These are phyloP conservation scores for Haematococcus lacustris DNA, from an alignment of 139 green algal species.

Conservation along the genomic window DNA sequence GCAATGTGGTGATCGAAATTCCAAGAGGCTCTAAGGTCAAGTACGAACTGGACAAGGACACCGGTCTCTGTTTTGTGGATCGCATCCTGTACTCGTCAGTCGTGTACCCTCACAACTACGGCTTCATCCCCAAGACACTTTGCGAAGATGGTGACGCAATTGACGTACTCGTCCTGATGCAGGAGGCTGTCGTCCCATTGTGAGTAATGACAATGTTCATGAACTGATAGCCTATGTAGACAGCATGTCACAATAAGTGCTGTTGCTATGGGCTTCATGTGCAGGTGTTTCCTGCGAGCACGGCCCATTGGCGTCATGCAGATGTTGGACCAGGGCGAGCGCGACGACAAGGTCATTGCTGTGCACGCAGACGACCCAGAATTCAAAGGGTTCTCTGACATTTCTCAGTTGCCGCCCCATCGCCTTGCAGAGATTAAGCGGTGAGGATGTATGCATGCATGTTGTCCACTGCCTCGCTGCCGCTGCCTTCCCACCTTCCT, in stretches of 20 bases:
- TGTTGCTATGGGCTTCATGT: too few relatives aligned
- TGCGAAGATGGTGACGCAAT: conserved; percentile 92
- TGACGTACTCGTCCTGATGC: conserved; percentile 82
- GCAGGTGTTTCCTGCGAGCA: conserved; percentile 80
- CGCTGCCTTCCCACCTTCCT: neutral
- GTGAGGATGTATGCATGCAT: conserved; percentile 11
- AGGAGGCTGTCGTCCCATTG: conserved; percentile 83
- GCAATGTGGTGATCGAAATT: conserved; percentile 90
- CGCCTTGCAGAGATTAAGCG: conserved; percentile 75
- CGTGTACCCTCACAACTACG: conserved; percentile 93
- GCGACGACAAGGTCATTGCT: conserved; percentile 74
- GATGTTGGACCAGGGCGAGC: conserved; percentile 91
- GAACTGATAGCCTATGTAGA: too few relatives aligned
- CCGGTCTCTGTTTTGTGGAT: conserved; percentile 75
- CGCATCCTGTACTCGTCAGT: conserved; percentile 90
- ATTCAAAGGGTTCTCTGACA: conserved; percentile 80
- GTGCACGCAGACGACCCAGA: conserved; percentile 90
- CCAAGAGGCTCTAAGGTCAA: conserved; percentile 87
- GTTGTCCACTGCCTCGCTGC: neutral
- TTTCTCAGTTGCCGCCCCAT: conserved; percentile 83
- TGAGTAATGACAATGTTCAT: too few relatives aligned
- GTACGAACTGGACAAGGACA: conserved; percentile 91
- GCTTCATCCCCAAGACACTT: conserved; percentile 91
- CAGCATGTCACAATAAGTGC: too few relatives aligned
- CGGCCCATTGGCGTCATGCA: conserved; percentile 89